Conservation (phyloP, 345 rosid species). For the Mangifera indica region DNA sequence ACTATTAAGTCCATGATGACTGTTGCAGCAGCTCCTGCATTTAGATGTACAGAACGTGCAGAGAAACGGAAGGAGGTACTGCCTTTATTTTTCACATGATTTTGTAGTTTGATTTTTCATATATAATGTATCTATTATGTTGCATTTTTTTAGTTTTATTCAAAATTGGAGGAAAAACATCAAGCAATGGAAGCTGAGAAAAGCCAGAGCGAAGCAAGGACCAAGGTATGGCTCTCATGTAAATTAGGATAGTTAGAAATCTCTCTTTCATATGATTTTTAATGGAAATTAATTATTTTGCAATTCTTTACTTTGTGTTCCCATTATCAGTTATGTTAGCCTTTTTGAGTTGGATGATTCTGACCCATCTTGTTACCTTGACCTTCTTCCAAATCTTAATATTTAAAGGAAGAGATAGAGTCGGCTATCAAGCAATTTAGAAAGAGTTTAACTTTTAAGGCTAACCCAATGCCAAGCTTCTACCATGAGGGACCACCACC, state of each 20-base stretch:
- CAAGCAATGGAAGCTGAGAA: conserved; percentile 81
- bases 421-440: conserved; percentile 78
- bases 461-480: conserved; percentile 88
- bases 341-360: conserved; percentile 10
- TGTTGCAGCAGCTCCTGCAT: conserved; percentile 63
- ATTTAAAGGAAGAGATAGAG: conserved; percentile 70
- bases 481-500: conserved; percentile 87
- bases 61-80: conserved; percentile 85
- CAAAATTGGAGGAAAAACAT: conserved; percentile 81
- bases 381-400: neutral
- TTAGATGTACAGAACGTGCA: conserved; percentile 75
- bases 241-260: neutral
- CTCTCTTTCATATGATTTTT: neutral
- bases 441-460: conserved; percentile 73
- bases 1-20: conserved; percentile 40
- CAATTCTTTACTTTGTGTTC: neutral
- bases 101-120: neutral
- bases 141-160: conserved; percentile 52
- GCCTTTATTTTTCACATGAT: conserved; percentile 2
- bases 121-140: conserved; percentile 8
- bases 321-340: neutral
- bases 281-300: neutral
- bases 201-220: conserved; percentile 67
- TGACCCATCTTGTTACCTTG: conserved; percentile 6
- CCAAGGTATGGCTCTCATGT: conserved; percentile 44